Evolutionary conservation across 2,329 filamentous ascomycete genomes (phyloP), one percentile per base, ranked within the genome.

Genomic region (Colletotrichum incanum): DNA sequence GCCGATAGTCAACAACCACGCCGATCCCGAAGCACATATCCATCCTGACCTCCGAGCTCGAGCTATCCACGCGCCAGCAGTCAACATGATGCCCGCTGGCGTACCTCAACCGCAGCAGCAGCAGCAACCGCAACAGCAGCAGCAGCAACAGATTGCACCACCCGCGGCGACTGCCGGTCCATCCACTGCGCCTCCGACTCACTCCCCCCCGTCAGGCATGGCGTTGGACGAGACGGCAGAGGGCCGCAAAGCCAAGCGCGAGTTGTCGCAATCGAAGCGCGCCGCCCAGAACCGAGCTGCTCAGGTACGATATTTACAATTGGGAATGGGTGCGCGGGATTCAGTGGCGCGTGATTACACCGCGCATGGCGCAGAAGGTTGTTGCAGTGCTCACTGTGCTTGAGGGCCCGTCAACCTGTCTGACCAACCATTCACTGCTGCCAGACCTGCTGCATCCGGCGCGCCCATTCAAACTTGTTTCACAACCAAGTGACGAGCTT

Each of bases 251-350:
- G 92, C 92, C 16, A 97, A 98, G 83, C 90, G 96, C 65, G 96
- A 98, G 83, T 85, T 99, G 73, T 98, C 95, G 34, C 96, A 95
- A 55, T 98, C 95, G 47, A 99, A 98, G 86, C 93, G 96, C 76
- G 96, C 96, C 37, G 96, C 96, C 12, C 96, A 99, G 81, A 99
- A 99, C 80, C 89, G 96, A 80, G 96, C 96, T 77, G 96, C 96
- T 65, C 96, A 99, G 91, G 96, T 98, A 89, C 16, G 67, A 55
- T 39, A 20, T 18, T 23, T 12, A 34, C 50, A 43, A 68, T 50
- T 5, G 16, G 9, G 41, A 12, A 60, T 28, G 43, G 18, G 16
- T 52, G 56, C 56, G 56, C 45, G 28, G 58, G 58, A 12, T 9
- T 69, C 50, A 37, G 63, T 63, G 58, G 69, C 58, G 69, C 58